A percentile compares a stretch with the other conserved stretches of the same genome.
Conservation (phyloP, 495 filamentous ascomycete genomes). For the Achaetomiella virescens region DNA sequence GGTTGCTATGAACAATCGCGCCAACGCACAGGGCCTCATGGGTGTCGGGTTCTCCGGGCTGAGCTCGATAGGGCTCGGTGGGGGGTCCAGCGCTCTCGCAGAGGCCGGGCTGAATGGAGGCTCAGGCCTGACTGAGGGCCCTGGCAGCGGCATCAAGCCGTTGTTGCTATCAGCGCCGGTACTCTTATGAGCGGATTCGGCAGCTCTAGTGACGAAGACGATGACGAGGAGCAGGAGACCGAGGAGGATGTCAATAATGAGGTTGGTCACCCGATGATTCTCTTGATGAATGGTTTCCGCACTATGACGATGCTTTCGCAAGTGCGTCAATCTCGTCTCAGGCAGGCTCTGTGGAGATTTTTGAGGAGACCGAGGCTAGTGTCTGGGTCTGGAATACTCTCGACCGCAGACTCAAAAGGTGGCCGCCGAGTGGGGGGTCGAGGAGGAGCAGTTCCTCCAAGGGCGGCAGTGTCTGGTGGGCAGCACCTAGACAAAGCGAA, state of each 20-base stretch:
- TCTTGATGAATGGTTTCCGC: background rate
- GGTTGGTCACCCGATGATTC: conserved; percentile 34
- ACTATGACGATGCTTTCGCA: background rate
- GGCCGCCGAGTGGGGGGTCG: too few relatives aligned
- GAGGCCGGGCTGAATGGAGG: conserved; percentile 67
- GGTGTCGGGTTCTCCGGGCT: conserved; percentile 43
- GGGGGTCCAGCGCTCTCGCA: conserved; percentile 62
- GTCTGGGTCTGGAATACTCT: too few relatives aligned
- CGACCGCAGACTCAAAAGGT: too few relatives aligned
- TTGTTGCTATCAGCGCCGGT: conserved; percentile 61
- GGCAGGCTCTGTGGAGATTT: background rate
- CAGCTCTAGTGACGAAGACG: conserved; percentile 92
- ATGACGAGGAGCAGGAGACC: conserved; percentile 87
- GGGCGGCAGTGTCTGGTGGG: too few relatives aligned
- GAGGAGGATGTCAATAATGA: conserved; percentile 57
- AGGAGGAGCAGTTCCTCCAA: too few relatives aligned
- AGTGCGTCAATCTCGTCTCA: background rate
- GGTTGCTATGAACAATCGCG: conserved; percentile 55
- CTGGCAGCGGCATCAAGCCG: conserved; percentile 57
- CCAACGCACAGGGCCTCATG: conserved; percentile 25
- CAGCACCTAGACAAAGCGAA: background rate
- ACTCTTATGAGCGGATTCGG: conserved; percentile 89
- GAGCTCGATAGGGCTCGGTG: conserved; percentile 36
- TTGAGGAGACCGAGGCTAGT: too few relatives aligned
- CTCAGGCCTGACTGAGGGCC: conserved; percentile 67